A percentile compares a stretch with the other conserved stretches of the same genome.
Conservation (phyloP, 2,329 filamentous ascomycete genomes). For the Fusarium oxysporum region DNA sequence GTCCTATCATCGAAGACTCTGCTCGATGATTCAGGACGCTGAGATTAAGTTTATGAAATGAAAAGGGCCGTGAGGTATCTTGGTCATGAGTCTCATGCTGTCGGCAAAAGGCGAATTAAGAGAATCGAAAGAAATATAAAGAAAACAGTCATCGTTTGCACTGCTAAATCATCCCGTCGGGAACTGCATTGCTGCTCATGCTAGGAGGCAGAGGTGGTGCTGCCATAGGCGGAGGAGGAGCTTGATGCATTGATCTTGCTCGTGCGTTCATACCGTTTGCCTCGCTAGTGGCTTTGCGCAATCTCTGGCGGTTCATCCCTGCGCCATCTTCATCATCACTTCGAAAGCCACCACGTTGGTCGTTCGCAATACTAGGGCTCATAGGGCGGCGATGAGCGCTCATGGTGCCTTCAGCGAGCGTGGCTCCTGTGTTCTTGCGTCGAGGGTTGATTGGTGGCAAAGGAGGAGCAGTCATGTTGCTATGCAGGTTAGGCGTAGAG, state of each 20-base stretch:
- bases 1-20: neutral
- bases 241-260: constrained; percentile 44
- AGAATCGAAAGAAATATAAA: constrained; percentile 27
- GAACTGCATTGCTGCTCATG: constrained; percentile 49
- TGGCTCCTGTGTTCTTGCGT: constrained; percentile 57
- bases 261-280: constrained; percentile 49
- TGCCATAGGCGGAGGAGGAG: constrained; percentile 41
- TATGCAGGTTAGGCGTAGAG: constrained; percentile 54
- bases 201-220: constrained; percentile 46
- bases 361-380: constrained; percentile 35
- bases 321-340: constrained; percentile 56
- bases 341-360: constrained; percentile 49
- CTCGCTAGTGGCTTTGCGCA: constrained; percentile 59
- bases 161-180: constrained; percentile 61
- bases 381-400: constrained; percentile 34
- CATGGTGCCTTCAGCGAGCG: constrained; percentile 47
- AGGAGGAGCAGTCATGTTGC: constrained; percentile 57
- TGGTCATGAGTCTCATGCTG: constrained; percentile 38
- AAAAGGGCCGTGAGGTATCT: constrained; percentile 38
- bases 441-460: constrained; percentile 70
- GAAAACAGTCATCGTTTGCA: constrained; percentile 5
- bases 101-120: constrained; percentile 26
- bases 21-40: neutral
- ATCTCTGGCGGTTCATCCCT: constrained; percentile 52
- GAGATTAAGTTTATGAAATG: constrained; percentile 33